Conservation (phyloP, 140 eudicot species). For the Cichorium intybus region DNA sequence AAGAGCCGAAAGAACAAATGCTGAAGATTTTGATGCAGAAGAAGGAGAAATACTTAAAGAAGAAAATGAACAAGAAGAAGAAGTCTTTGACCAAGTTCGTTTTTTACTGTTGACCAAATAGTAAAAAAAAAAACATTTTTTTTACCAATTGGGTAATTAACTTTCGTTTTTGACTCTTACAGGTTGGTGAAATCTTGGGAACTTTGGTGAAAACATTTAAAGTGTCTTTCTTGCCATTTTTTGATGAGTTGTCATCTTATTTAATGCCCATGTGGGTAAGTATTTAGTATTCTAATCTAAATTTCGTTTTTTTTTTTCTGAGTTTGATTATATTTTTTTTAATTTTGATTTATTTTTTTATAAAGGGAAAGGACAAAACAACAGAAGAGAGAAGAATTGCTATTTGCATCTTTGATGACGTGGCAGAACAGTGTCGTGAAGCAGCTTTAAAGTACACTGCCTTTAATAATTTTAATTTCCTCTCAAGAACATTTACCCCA, state of each 20-base stretch:
- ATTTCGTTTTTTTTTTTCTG: background rate
- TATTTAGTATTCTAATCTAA: background rate
- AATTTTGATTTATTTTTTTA: background rate
- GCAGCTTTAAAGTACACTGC: conserved; percentile 74
- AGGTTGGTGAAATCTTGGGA: conserved; percentile 95
- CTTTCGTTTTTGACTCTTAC: background rate
- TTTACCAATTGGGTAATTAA: background rate
- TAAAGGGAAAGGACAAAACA: conserved; percentile 93
- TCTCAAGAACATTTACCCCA: background rate
- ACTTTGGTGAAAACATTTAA: conserved; percentile 95
- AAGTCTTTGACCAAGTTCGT: conserved; percentile 92
- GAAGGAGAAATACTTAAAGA: conserved; percentile 90
- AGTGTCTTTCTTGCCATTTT: conserved; percentile 87
- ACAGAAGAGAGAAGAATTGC: conserved; percentile 98
- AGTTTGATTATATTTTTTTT: background rate
- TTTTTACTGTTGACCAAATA: too few species aligned
- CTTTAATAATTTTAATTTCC: background rate
- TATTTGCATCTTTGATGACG: conserved; percentile 95
- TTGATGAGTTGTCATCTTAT: conserved; percentile 91
- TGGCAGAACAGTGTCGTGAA: conserved; percentile 99
- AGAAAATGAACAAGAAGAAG: conserved; percentile 99
- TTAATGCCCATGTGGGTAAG: conserved; percentile 99
- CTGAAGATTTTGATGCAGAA: conserved; percentile 99
- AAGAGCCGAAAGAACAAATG: conserved; percentile 89
- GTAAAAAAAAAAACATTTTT: too few species aligned